Base-by-base conservation (phyloP, 2,329 filamentous ascomycete genomes). In the Herpotrichia juniperi region DNA sequence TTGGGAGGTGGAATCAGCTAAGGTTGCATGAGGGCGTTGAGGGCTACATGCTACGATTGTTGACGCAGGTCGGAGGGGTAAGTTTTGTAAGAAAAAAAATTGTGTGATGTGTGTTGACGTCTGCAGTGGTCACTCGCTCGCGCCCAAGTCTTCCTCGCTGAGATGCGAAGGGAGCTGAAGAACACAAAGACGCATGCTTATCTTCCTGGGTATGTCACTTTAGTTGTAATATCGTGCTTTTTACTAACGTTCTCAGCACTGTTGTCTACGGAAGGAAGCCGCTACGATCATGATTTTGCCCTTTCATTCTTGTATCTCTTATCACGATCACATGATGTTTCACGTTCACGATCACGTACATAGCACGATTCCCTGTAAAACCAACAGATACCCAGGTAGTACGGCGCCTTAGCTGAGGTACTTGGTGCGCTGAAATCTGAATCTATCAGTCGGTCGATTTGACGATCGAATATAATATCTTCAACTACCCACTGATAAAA, bases 211-310 rank as follows among this genome's bases (percentile, higher is more conserved):
- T 58, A 28, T 37, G 57, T 58, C 19, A 10, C 31, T 10, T 30
- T 17, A 4, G 9, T 16, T 26, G 21, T 40, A 14, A 7, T 26
- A 26, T 16, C 26, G 2, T 30, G 10, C 21, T 21, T 19, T 7
- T 34, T n/a, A 9, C 40, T 37, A 14, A 44, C 37, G 4, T 28
- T 24, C 21, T 12, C 34, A 61, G 70, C 9, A 72, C 69, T 0
- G 70, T 73, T 1, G 71, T 74, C 1, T 74, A 74, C 45, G 71
- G 66, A 1, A 54, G 69, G 26, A 74, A 73, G 52, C 70, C 71
- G 1, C 43, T 66, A n/a, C 52, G 26, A 9, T 52, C 47, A 39
- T 59, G 48, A 56, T 10, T n/a, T n/a, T 3, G 11, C 37, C 26
- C 7, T 40, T 24, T 2, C n/a, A 3, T 40, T 40, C n/a, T 40